Evolutionary conservation across 2,329 filamentous ascomycete genomes (phyloP), one percentile per base, ranked within the genome.

Genomic region (Mariannaea elegans): DNA sequence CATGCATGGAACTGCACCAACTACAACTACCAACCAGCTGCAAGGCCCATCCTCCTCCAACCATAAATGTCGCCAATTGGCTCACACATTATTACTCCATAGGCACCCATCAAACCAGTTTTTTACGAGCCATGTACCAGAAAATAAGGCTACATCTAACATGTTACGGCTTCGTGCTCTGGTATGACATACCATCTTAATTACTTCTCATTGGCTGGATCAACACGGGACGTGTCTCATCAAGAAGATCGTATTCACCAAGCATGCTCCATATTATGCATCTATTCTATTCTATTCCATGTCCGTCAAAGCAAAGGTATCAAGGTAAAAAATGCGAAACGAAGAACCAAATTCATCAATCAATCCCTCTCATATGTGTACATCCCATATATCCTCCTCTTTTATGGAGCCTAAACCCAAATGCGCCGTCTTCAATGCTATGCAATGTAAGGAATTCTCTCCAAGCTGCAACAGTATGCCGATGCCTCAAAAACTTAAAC

Each of bases 401-500:
- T 66, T 64, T 58, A 38, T 21, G 55, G 57, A 56, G 49, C 58
- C 45, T 56, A 36, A 21, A 56, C 38, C 45, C 52, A 56, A 52
- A 50, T 49, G 45, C 48, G 41, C 62, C 56, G 36, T 61, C 36
- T 16, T 44, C 46, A 51, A 61, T 32, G 53, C 45, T 47, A 38
- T 19, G 29, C 49, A 51, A 62, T 61, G 49, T 19, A 24, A 16
- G 27, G 34, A 48, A 39, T 27, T 48, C 12, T 34, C 36, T 38
- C 27, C 31, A 39, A 41, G 21, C n/a, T n/a, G 18, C 31, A 32
- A 41, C 24, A 34, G 48, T 21, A n/a, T n/a, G n/a, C n/a, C n/a
- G n/a, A n/a, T 39, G 21, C 36, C n/a, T 41, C 31, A 3, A 12
- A 13, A 36, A 13, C 4, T n/a, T 4, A 13, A 36, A 36, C 5